A percentile compares a stretch with the other conserved stretches of the same genome.
Evolutionary conservation across 768 basidiomycete species (phyloP).

Genomic region (Neoboletus magnificus): DNA sequence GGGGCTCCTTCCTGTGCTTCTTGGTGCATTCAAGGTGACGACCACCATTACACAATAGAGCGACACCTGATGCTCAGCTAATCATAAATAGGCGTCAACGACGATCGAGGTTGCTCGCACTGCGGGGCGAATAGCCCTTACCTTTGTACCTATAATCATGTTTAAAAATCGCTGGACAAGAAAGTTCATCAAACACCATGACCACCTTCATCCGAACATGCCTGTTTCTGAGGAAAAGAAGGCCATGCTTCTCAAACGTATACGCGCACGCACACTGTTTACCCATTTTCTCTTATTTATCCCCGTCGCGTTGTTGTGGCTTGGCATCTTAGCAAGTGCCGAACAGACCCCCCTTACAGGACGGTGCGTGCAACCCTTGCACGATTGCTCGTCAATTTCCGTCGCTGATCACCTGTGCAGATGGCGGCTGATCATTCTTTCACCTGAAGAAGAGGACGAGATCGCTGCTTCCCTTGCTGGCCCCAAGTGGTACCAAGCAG

Average conservation of each 20-base stretch:
- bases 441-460: conserved; percentile 89
- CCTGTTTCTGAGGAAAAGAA: conserved; percentile 54
- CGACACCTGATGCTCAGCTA: background rate
- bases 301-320: conserved; percentile 61
- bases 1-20: conserved; percentile 46
- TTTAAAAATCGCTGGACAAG: conserved; percentile 54
- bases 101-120: conserved; percentile 69
- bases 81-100: conserved; percentile 58
- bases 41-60: background rate
- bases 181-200: conserved; percentile 46
- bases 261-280: conserved; percentile 47
- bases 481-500: conserved; percentile 81
- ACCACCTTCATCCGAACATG: conserved; percentile 35
- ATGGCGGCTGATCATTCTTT: conserved; percentile 84
- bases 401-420: conserved; percentile 36
- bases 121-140: conserved; percentile 67
- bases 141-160: conserved; percentile 68
- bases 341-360: conserved; percentile 86
- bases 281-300: conserved; percentile 56
- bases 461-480: conserved; percentile 82
- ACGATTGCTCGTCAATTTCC: background rate
- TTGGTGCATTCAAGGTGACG: conserved; percentile 62
- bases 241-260: conserved; percentile 42
- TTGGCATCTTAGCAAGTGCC: conserved; percentile 66
- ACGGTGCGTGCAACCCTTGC: conserved; percentile 48